phyloP scores from a whole-genome alignment of 2,329 filamentous ascomycete species.

The Elsinoe australis region DNA sequence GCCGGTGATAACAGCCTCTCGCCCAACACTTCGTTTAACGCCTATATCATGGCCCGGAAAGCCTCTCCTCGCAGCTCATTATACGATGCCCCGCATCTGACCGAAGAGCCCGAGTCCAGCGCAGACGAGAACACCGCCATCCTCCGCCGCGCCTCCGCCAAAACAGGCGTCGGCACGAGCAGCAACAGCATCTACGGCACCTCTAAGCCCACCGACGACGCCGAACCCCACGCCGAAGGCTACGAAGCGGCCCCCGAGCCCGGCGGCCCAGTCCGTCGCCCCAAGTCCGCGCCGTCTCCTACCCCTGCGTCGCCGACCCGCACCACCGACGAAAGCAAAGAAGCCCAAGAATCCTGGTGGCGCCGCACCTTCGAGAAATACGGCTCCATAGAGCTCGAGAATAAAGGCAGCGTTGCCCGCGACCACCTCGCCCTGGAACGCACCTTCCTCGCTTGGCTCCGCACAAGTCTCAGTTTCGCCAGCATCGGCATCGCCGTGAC shows the following conservation, averaged over 20 bases:
- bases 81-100: constrained; percentile 18
- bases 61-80: constrained; percentile 18
- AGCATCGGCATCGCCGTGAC: constrained; percentile 77
- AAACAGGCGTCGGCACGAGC: not conserved
- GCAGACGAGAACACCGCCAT: constrained; percentile 39
- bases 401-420: constrained; percentile 74
- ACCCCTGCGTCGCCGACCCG: not conserved
- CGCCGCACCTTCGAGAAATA: constrained; percentile 50
- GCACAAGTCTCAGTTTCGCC: constrained; percentile 73
- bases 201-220: not conserved
- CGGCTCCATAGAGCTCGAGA: constrained; percentile 67
- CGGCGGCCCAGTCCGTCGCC: constrained; percentile 7
- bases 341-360: constrained; percentile 44
- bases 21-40: constrained; percentile 18
- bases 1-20: constrained; percentile 4
- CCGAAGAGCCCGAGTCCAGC: constrained; percentile 29
- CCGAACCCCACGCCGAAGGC: constrained; percentile 16
- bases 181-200: not conserved
- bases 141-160: constrained; percentile 22
- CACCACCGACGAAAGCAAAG: constrained; percentile 21
- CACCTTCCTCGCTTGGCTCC: constrained; percentile 78
- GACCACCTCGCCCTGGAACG: constrained; percentile 77
- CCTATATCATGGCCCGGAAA: constrained; percentile 21
- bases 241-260: constrained; percentile 23
- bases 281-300: constrained; percentile 9